Conservation (phyloP, 139 green algal species). For the Penium margaritaceum region DNA sequence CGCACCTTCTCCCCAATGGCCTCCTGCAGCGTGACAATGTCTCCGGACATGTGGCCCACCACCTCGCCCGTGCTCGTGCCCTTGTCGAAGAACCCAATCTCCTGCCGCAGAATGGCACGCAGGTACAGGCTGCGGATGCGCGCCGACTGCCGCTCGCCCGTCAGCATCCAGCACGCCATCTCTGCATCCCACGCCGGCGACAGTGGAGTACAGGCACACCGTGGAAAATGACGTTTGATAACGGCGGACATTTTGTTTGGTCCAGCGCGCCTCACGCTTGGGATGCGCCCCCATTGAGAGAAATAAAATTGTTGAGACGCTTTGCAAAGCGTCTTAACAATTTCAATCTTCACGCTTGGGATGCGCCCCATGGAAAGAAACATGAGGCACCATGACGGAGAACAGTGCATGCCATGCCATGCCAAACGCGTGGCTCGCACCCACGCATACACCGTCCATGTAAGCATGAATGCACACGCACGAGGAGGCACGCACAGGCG, state of each 20-base stretch:
- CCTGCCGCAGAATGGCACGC: constrained; percentile 62
- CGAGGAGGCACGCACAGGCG: too few species aligned
- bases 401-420: not conserved
- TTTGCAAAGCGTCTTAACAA: too few species aligned
- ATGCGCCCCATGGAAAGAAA: not conserved
- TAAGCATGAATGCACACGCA: too few species aligned
- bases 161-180: constrained; percentile 39
- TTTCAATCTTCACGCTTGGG: too few species aligned
- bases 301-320: too few species aligned
- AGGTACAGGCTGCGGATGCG: constrained; percentile 32
- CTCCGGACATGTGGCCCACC: constrained; percentile 38
- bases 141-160: constrained; percentile 33
- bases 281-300: too few species aligned
- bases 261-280: too few species aligned
- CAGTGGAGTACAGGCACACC: not conserved
- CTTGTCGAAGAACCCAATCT: constrained; percentile 75
- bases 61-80: constrained; percentile 37
- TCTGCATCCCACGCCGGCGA: constrained; percentile 17
- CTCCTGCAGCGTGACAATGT: constrained; percentile 39
- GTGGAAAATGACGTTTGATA: not conserved
- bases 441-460: not conserved
- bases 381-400: not conserved
- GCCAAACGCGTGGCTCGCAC: not conserved
- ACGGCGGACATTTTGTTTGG: not conserved
- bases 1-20: constrained; percentile 48